These are phyloP conservation scores for Onygenales sp. DNA, from an alignment of 2,329 filamentous ascomycete species.

Conservation along the genomic window DNA sequence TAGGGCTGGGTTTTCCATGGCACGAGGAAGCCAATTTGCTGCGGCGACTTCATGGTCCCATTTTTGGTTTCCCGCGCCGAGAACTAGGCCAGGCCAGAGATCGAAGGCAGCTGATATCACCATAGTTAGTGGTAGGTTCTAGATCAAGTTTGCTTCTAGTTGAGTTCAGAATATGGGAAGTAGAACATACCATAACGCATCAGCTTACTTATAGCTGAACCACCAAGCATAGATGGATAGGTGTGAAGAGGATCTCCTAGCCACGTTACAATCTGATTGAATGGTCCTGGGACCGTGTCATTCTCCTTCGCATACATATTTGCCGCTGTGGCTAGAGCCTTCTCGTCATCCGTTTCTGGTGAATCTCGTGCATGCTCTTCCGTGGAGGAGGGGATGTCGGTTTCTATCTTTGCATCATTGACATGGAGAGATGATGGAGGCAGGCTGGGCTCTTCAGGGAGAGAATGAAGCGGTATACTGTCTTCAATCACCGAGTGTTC, in stretches of 20 bases:
- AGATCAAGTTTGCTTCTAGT: not conserved
- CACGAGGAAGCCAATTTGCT: slow-evolving; percentile 10
- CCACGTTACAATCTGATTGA: slow-evolving; percentile 10
- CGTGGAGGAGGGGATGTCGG: not conserved
- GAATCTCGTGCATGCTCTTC: not conserved
- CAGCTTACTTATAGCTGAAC: slow-evolving; percentile 11
- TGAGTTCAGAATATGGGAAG: not conserved
- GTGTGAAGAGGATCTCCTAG: slow-evolving; percentile 8
- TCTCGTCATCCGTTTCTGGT: not conserved
- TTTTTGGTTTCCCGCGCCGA: slow-evolving; percentile 8
- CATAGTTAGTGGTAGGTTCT: not conserved
- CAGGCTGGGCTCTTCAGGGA: not conserved
- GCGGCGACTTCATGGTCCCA: slow-evolving; percentile 10
- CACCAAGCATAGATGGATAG: slow-evolving; percentile 10
- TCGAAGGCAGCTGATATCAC: slow-evolving; percentile 8
- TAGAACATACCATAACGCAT: slow-evolving; percentile 12
- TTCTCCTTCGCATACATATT: not conserved
- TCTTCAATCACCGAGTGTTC: not conserved
- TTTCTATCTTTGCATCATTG: not conserved
- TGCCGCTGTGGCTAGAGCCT: not conserved
- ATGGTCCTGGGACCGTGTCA: slow-evolving; percentile 4
- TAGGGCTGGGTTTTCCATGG: slow-evolving; percentile 10
- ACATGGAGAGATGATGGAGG: not conserved
- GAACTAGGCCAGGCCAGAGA: slow-evolving; percentile 13
- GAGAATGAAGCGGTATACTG: not conserved